These are phyloP conservation scores for Gremmenia infestans DNA, from an alignment of 2,329 filamentous ascomycete species.

Conservation along the genomic window DNA sequence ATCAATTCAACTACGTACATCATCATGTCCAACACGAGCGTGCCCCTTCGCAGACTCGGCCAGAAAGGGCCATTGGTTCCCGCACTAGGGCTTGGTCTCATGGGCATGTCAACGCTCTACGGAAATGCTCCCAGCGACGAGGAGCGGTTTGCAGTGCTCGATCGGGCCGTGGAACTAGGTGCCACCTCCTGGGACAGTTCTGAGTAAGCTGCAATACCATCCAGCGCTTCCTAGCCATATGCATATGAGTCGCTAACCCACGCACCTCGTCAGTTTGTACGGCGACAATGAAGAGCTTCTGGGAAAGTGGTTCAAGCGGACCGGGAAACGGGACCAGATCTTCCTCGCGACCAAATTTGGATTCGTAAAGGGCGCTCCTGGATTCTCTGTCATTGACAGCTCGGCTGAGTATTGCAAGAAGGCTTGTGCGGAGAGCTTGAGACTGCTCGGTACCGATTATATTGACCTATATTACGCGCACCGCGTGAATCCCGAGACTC, in stretches of 20 bases:
- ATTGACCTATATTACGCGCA: conserved; percentile 37
- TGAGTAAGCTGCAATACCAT: too few species aligned
- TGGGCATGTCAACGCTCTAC: conserved; percentile 30
- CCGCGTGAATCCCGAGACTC: conserved; percentile 35
- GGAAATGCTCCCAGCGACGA: conserved; percentile 31
- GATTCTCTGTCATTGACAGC: conserved; percentile 22
- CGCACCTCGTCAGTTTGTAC: conserved; percentile 31
- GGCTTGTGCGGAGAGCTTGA: conserved; percentile 38
- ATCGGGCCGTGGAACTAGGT: conserved; percentile 36
- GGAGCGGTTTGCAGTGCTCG: conserved; percentile 36
- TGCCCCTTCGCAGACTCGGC: conserved; percentile 24
- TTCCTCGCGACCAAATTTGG: conserved; percentile 51
- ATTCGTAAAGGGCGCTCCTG: conserved; percentile 18
- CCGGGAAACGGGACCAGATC: conserved; percentile 41
- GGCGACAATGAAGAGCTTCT: conserved; percentile 43
- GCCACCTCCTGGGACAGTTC: conserved; percentile 36
- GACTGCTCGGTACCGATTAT: conserved; percentile 35
- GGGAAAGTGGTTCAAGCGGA: conserved; percentile 43
- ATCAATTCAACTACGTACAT: too few species aligned
- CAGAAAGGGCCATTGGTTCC: conserved; percentile 24
- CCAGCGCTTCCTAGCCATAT: too few species aligned
- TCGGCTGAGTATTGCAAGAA: conserved; percentile 38
- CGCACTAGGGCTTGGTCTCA: conserved; percentile 25
- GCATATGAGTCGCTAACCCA: neutral
- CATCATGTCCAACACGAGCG: neutral